Conservation (phyloP, 2,329 filamentous ascomycete genomes). For the Clarireedia hainanense region DNA sequence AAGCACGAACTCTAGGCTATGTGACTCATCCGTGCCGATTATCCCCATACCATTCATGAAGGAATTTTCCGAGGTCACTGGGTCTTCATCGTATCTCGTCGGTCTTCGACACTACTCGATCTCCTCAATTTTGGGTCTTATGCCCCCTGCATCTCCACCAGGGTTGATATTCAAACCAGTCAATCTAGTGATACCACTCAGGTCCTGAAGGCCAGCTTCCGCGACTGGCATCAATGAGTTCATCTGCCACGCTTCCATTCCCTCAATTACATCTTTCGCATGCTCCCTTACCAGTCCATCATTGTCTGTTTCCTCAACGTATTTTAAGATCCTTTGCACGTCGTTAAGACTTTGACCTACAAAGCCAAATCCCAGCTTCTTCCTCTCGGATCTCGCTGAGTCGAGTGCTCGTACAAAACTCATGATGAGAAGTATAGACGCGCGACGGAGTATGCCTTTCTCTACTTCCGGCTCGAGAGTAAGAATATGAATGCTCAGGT, state of each 20-base stretch:
- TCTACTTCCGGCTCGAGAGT: slow-evolving; percentile 52
- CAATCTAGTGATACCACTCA: slow-evolving; percentile 30
- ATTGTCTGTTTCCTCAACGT: slow-evolving; percentile 56
- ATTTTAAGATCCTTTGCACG: slow-evolving; percentile 53
- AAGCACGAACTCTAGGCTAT: too few species aligned
- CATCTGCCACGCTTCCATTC: slow-evolving; percentile 54
- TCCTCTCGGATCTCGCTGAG: slow-evolving; percentile 39
- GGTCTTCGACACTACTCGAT: slow-evolving; percentile 40
- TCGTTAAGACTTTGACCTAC: slow-evolving; percentile 50
- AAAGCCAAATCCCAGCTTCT: slow-evolving; percentile 44
- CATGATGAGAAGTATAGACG: slow-evolving; percentile 57
- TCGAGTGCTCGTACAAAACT: slow-evolving; percentile 54
- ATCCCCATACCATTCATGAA: too few species aligned
- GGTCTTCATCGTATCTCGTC: not conserved
- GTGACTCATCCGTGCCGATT: too few species aligned
- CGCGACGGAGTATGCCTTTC: slow-evolving; percentile 57
- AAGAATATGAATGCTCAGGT: slow-evolving; percentile 55
- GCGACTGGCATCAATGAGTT: slow-evolving; percentile 30
- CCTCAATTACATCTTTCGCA: slow-evolving; percentile 58
- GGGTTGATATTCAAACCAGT: slow-evolving; percentile 38
- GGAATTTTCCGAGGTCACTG: not conserved
- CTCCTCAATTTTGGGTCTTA: slow-evolving; percentile 48
- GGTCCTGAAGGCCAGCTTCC: not conserved
- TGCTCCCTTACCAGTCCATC: slow-evolving; percentile 63
- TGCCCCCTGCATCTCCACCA: slow-evolving; percentile 5